These are phyloP conservation scores for Magnusiomyces suaveolens DNA, from an alignment of 1,139 yeast genomes.

Conservation along the genomic window DNA sequence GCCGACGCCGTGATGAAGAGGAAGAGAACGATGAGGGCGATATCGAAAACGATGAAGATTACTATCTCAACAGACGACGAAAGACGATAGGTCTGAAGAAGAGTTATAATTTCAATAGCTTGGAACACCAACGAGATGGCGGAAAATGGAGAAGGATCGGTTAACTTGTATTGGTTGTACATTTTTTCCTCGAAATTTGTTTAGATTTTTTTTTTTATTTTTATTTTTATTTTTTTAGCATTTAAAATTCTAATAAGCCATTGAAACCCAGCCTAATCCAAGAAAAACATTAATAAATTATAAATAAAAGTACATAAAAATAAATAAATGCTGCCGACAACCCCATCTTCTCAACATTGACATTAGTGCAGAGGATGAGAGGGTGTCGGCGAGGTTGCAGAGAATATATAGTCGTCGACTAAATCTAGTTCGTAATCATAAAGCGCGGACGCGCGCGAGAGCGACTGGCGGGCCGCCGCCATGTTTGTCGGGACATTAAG, in stretches of 20 bases:
- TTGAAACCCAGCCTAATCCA: too few relatives aligned
- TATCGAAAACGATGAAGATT: not conserved
- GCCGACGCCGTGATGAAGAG: not conserved
- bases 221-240: too few relatives aligned
- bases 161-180: not conserved
- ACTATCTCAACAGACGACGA: not conserved
- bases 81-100: not conserved
- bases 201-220: too few relatives aligned
- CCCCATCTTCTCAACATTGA: too few relatives aligned
- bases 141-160: slow-evolving; percentile 17
- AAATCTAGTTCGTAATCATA: not conserved
- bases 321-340: too few relatives aligned
- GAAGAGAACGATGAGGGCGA: not conserved
- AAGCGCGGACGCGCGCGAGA: not conserved
- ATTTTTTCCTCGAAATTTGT: not conserved
- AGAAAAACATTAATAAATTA: too few relatives aligned
- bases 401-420: not conserved
- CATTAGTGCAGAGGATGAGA: too few relatives aligned
- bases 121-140: slow-evolving; percentile 25
- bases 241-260: too few relatives aligned
- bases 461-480: not conserved
- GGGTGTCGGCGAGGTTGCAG: too few relatives aligned
- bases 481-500: not conserved
- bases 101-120: not conserved
- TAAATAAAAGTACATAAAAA: too few relatives aligned